These are phyloP conservation scores for Penicillium verrucosum DNA, from an alignment of 2,329 filamentous ascomycete species.

Conservation along the genomic window DNA sequence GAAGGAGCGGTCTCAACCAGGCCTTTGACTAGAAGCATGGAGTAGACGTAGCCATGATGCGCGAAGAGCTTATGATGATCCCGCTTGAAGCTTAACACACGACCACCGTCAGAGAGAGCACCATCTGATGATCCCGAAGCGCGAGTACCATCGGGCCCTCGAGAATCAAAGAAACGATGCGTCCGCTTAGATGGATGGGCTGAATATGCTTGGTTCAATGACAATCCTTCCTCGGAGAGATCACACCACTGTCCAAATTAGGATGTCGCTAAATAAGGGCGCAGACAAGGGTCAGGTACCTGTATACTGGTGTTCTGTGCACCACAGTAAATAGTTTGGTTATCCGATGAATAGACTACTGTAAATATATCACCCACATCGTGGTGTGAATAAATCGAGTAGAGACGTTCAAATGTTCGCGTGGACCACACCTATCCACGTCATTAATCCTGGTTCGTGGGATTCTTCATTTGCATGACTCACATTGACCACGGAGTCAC, in stretches of 20 bases:
- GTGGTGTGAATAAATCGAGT: slow-evolving; percentile 88
- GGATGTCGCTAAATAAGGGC: background rate
- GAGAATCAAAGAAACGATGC: slow-evolving; percentile 90
- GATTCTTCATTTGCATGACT: slow-evolving; percentile 12
- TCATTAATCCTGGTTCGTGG: slow-evolving; percentile 9
- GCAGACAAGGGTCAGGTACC: slow-evolving; percentile 30
- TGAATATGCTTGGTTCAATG: slow-evolving; percentile 59
- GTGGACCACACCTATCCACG: slow-evolving; percentile 71
- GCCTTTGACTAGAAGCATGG: slow-evolving; percentile 81
- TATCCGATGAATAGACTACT: slow-evolving; percentile 76
- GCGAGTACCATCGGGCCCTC: slow-evolving; percentile 74
- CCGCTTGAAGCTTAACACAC: slow-evolving; percentile 75
- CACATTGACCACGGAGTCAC: slow-evolving; percentile 87
- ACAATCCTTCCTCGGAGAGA: slow-evolving; percentile 62
- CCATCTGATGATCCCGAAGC: slow-evolving; percentile 65
- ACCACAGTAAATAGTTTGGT: slow-evolving; percentile 83
- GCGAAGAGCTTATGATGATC: slow-evolving; percentile 83
- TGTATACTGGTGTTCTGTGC: slow-evolving; percentile 94
- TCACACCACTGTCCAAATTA: slow-evolving; percentile 65
- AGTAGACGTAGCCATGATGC: slow-evolving; percentile 93
- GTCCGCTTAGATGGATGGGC: slow-evolving; percentile 73
- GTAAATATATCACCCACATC: slow-evolving; percentile 96
- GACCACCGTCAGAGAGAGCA: slow-evolving; percentile 54
- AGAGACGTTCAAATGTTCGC: slow-evolving; percentile 68
- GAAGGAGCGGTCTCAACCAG: slow-evolving; percentile 64